A percentile compares a stretch with the other conserved stretches of the same genome.
Conservation (phyloP, 805 yeast species). For the Limtongia smithiae region DNA sequence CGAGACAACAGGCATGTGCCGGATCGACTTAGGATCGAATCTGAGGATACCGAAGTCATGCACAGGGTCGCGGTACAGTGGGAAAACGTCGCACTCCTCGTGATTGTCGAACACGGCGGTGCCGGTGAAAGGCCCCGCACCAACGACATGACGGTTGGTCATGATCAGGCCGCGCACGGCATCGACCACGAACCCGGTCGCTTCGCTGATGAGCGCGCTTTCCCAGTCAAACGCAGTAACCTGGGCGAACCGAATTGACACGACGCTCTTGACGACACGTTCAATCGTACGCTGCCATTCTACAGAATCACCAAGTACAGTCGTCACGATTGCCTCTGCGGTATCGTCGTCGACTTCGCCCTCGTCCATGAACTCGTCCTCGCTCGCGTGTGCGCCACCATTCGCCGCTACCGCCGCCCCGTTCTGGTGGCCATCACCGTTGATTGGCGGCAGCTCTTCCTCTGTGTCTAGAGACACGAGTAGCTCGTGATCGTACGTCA, state of each 20-base stretch:
- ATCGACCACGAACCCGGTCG: constrained; percentile 95
- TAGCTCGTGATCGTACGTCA: too few species aligned
- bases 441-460: too few species aligned
- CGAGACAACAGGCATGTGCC: constrained; percentile 68
- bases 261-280: constrained; percentile 78
- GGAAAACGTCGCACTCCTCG: constrained; percentile 52
- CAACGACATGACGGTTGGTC: constrained; percentile 86
- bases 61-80: constrained; percentile 74
- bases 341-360: constrained; percentile 4
- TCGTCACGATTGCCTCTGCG: too few species aligned
- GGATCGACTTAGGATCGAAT: constrained; percentile 67
- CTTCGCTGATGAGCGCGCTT: constrained; percentile 73
- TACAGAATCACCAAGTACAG: constrained; percentile 19
- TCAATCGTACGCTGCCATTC: constrained; percentile 80
- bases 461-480: too few species aligned
- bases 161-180: constrained; percentile 74
- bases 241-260: constrained; percentile 83
- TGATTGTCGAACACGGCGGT: constrained; percentile 91
- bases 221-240: constrained; percentile 87
- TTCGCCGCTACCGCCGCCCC: too few species aligned
- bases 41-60: constrained; percentile 90
- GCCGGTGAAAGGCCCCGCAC: constrained; percentile 91
- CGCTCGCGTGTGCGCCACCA: too few species aligned
- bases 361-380: not conserved
- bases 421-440: too few species aligned